A percentile compares a stretch with the other conserved stretches of the same genome.
phyloP scores from a whole-genome alignment of 768 basidiomycete genomes.

The Thelephora aurantiotincta region DNA sequence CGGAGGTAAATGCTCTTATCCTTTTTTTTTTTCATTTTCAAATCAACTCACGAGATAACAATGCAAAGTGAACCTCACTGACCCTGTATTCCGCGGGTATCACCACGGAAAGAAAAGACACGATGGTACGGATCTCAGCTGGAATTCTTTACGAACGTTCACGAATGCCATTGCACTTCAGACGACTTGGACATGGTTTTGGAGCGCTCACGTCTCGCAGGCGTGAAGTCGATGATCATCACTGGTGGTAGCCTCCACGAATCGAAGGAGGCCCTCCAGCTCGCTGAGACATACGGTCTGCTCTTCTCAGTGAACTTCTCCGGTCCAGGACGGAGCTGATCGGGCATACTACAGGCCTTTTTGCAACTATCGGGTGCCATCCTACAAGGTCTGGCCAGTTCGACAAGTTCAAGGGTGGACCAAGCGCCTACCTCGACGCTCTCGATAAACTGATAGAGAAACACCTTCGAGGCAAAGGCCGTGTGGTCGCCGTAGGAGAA shows the following conservation, averaged over 20 bases:
- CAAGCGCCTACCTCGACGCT: conserved; percentile 43
- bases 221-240: conserved; percentile 59
- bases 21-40: too few relatives aligned
- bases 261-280: conserved; percentile 38
- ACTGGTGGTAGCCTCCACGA: conserved; percentile 63
- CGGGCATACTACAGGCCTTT: conserved; percentile 29
- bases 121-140: conserved; percentile 21
- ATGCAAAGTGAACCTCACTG: conserved; percentile 45
- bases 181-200: conserved; percentile 22
- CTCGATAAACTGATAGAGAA: conserved; percentile 39
- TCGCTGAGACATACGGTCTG: conserved; percentile 45
- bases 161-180: background rate
- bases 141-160: background rate
- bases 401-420: conserved; percentile 38
- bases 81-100: conserved; percentile 39
- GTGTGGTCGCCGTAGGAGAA: conserved; percentile 65
- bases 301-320: background rate
- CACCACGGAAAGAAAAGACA: conserved; percentile 38
- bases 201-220: conserved; percentile 38
- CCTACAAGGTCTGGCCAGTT: conserved; percentile 66
- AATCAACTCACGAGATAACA: conserved; percentile 52
- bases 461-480: conserved; percentile 36
- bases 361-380: conserved; percentile 69
- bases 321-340: background rate
- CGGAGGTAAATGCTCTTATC: too few relatives aligned